Evolutionary conservation across 345 rosid species (phyloP).

Genomic region (Pugionium dolabratum): DNA sequence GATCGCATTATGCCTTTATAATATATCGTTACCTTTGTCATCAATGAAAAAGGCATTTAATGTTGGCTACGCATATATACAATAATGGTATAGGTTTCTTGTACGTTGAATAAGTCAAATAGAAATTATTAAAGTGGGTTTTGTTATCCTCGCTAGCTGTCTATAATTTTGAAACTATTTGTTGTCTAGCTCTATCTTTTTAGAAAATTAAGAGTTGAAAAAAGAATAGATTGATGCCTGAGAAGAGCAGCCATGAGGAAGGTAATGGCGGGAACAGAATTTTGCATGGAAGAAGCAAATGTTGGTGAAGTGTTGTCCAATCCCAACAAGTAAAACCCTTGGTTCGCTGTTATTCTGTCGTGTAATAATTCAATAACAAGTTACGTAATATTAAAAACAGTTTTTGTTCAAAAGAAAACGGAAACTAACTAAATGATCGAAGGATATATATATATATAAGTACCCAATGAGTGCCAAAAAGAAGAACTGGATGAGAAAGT

Average conservation of each 20-base stretch:
- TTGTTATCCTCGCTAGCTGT: conserved; percentile 16
- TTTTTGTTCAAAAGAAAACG: too few species aligned
- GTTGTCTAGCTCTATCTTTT: too few species aligned
- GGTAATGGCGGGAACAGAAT: conserved; percentile 98
- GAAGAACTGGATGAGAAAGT: conserved; percentile 86
- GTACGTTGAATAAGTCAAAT: conserved; percentile 29
- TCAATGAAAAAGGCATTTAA: too few species aligned
- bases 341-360: conserved; percentile 93
- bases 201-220: too few species aligned
- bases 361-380: neutral
- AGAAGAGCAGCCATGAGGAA: conserved; percentile 94
- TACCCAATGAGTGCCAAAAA: conserved; percentile 91
- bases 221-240: conserved; percentile 46
- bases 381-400: neutral
- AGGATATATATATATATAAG: neutral
- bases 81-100: conserved; percentile 1
- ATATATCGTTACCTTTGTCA: too few species aligned
- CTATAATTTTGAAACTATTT: conserved; percentile 4
- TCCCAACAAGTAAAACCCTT: conserved; percentile 95
- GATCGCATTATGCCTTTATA: too few species aligned
- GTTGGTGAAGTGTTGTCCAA: conserved; percentile 93
- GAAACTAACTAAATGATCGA: too few species aligned
- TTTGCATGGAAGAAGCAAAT: conserved; percentile 97
- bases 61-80: neutral
- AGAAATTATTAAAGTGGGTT: conserved; percentile 28